phyloP scores from a whole-genome alignment of 148 eudicot genomes.

The Fallopia convolvulus region DNA sequence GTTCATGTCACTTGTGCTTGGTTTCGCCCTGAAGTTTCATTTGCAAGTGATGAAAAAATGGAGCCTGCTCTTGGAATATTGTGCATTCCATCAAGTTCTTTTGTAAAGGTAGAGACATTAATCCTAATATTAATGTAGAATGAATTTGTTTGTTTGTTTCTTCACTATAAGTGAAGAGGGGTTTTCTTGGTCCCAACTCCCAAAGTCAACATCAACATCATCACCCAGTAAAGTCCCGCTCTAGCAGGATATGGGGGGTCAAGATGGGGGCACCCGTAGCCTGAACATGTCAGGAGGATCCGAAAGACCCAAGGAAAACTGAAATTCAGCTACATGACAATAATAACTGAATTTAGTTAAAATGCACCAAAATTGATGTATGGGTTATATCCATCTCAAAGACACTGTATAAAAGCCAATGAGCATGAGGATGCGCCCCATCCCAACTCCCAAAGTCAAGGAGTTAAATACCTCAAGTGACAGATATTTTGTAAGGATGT shows the following conservation, averaged over 20 bases:
- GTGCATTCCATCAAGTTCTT: constrained; percentile 87
- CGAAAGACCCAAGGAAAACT: too few relatives aligned
- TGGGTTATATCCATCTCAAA: too few relatives aligned
- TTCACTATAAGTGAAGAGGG: neutral
- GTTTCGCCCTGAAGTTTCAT: constrained; percentile 96
- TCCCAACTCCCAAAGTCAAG: neutral
- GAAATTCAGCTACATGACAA: too few relatives aligned
- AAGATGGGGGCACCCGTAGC: too few relatives aligned
- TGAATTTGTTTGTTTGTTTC: neutral
- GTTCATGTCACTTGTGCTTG: constrained; percentile 99
- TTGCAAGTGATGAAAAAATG: constrained; percentile 92
- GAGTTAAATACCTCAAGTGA: neutral
- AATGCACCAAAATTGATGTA: too few relatives aligned
- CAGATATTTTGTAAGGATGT: neutral
- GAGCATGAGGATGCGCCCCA: too few relatives aligned
- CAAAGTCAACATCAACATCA: too few relatives aligned
- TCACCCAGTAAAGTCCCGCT: too few relatives aligned
- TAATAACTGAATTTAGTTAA: too few relatives aligned
- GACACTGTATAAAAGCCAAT: too few relatives aligned
- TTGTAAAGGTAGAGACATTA: constrained; percentile 68
- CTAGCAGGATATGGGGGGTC: too few relatives aligned
- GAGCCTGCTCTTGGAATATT: constrained; percentile 97
- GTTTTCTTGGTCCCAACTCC: neutral
- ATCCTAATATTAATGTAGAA: neutral
- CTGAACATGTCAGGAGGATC: too few relatives aligned